Percentiles rank a stretch among this genome's conserved stretches.
Evolutionary conservation across 176 grass and related monocot genomes (phyloP).

Genomic region (Phyllostachys edulis): DNA sequence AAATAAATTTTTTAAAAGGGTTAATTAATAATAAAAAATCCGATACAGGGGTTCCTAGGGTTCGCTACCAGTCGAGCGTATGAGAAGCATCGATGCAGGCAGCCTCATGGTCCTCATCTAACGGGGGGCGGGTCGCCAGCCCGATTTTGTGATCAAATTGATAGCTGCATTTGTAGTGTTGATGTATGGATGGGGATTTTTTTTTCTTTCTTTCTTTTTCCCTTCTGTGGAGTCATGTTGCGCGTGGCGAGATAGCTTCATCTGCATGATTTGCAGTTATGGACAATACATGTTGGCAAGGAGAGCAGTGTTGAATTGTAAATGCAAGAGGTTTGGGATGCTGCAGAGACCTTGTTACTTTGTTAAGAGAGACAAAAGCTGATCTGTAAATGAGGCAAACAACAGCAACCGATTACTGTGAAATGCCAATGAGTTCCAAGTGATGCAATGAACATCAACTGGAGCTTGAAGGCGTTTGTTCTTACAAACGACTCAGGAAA

Average conservation of each 20-base stretch:
- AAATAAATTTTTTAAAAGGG: too few relatives aligned
- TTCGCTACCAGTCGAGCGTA: constrained; percentile 29
- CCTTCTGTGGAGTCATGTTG: background rate
- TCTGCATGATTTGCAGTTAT: background rate
- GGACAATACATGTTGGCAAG: background rate
- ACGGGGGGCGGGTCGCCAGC: background rate
- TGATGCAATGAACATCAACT: background rate
- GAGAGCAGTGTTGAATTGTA: background rate
- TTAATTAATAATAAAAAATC: too few relatives aligned
- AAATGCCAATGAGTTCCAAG: background rate
- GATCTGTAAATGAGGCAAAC: constrained; percentile 15
- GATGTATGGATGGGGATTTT: background rate
- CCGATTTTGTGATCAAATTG: constrained; percentile 17
- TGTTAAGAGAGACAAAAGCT: background rate
- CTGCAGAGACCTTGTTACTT: background rate
- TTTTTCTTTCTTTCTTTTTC: background rate
- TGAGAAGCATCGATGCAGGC: background rate
- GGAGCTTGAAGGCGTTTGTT: background rate
- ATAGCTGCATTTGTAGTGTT: background rate
- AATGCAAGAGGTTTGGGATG: background rate
- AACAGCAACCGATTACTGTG: background rate
- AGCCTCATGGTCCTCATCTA: background rate
- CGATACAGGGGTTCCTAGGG: background rate
- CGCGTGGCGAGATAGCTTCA: background rate
- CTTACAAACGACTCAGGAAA: background rate